Evolutionary conservation across 2,329 filamentous ascomycete species (phyloP).

Genomic region (Penicillium vulpinum): DNA sequence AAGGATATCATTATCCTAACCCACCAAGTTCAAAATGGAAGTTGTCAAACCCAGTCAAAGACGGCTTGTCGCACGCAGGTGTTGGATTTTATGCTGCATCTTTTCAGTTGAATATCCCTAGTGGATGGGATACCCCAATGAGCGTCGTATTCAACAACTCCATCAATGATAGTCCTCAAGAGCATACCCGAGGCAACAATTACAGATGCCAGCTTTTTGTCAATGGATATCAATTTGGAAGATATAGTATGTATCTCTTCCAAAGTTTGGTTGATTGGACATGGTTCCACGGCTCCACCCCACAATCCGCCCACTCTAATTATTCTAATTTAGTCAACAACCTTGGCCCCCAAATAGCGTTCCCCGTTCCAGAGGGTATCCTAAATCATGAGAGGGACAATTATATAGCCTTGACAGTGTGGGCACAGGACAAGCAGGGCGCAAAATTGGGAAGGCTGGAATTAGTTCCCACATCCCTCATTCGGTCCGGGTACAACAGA

Average conservation of each 20-base stretch:
- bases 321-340: constrained; percentile 42
- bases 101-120: constrained; percentile 50
- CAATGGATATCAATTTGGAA: constrained; percentile 57
- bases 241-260: constrained; percentile 38
- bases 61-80: constrained; percentile 43
- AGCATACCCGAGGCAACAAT: neutral
- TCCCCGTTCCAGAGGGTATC: constrained; percentile 55
- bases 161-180: neutral
- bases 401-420: constrained; percentile 49
- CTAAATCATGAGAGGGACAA: constrained; percentile 52
- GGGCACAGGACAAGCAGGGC: constrained; percentile 46
- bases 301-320: neutral
- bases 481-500: constrained; percentile 12
- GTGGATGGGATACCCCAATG: constrained; percentile 55
- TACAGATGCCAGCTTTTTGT: constrained; percentile 51
- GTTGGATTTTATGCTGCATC: constrained; percentile 52
- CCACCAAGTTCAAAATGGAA: constrained; percentile 35
- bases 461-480: constrained; percentile 4
- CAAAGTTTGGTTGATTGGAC: neutral
- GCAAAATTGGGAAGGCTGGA: constrained; percentile 35
- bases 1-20: constrained; percentile 54
- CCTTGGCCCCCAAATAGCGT: constrained; percentile 52
- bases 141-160: constrained; percentile 47
- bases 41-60: constrained; percentile 25
- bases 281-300: neutral